These are phyloP conservation scores for Singerocomus rubriflavus DNA, from an alignment of 1,284 basidiomycete genomes.

Conservation along the genomic window DNA sequence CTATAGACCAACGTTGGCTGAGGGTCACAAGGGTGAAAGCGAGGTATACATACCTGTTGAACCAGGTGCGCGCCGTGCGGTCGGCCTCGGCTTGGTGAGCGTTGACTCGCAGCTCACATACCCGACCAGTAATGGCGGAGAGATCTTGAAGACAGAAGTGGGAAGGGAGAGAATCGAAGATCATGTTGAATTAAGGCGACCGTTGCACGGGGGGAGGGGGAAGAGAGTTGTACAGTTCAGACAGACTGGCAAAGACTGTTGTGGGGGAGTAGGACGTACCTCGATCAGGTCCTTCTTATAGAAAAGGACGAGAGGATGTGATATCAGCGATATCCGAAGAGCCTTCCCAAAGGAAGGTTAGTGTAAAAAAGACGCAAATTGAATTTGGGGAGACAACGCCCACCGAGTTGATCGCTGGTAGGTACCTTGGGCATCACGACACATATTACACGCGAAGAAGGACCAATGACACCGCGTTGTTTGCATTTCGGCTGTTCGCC, in stretches of 20 bases:
- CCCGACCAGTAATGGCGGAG: constrained; percentile 36
- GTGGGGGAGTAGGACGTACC: constrained; percentile 1
- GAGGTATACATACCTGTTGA: constrained; percentile 21
- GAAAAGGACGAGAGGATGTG: constrained; percentile 21
- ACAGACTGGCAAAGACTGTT: constrained; percentile 23
- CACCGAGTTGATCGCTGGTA: constrained; percentile 28
- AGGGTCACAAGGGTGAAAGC: neutral
- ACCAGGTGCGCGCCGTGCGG: constrained; percentile 30
- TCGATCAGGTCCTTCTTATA: constrained; percentile 30
- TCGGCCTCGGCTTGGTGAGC: constrained; percentile 33
- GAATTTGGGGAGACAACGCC: constrained; percentile 24
- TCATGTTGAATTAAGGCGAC: constrained; percentile 22
- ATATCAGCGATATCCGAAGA: constrained; percentile 22
- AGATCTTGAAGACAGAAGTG: constrained; percentile 34
- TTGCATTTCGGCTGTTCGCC: constrained; percentile 21
- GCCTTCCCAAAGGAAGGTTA: constrained; percentile 24
- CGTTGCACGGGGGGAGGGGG: neutral
- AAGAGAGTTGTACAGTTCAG: constrained; percentile 22
- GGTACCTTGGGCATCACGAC: constrained; percentile 30
- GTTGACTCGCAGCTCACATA: constrained; percentile 33
- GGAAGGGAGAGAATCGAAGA: constrained; percentile 27
- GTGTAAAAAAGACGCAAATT: constrained; percentile 32
- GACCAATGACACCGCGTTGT: constrained; percentile 30
- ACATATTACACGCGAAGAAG: constrained; percentile 30
- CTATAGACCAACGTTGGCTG: constrained; percentile 11